Conservation (phyloP, 441 rosid species). For the Bocquillonia castaneifolia region DNA sequence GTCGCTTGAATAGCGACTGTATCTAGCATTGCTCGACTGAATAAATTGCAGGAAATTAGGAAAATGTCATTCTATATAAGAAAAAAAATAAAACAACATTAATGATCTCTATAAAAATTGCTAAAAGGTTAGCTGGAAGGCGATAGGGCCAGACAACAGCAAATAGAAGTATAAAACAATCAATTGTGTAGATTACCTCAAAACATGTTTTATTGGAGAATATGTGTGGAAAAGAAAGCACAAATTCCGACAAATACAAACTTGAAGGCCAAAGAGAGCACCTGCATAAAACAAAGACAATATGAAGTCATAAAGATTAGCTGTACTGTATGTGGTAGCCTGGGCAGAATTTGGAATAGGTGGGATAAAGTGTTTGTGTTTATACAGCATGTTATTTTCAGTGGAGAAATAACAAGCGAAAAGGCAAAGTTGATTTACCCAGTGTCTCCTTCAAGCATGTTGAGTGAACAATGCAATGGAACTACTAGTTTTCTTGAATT, state of each 20-base stretch:
- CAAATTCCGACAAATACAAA: constrained; percentile 67
- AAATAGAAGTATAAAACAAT: constrained; percentile 6
- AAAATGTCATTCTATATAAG: neutral
- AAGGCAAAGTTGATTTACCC: constrained; percentile 41
- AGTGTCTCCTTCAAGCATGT: constrained; percentile 96
- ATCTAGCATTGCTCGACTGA: too few relatives aligned
- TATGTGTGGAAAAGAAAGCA: constrained; percentile 72
- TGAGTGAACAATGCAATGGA: constrained; percentile 66
- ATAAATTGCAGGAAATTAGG: too few relatives aligned
- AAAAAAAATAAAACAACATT: neutral
- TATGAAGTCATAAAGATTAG: constrained; percentile 2
- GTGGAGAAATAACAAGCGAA: neutral
- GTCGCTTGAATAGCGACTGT: too few relatives aligned
- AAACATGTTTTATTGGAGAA: constrained; percentile 67
- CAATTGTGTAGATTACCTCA: constrained; percentile 50
- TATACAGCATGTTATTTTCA: too few relatives aligned
- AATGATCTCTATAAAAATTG: constrained; percentile 2
- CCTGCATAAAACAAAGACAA: constrained; percentile 39
- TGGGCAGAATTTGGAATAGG: neutral
- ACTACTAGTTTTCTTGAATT: constrained; percentile 46
- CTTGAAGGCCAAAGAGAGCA: constrained; percentile 90
- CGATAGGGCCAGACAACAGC: neutral
- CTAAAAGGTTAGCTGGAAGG: neutral
- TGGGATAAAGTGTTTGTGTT: neutral
- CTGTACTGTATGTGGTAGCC: constrained; percentile 7